Conservation (phyloP, 331 rosid species). For the Quercus lobata region DNA sequence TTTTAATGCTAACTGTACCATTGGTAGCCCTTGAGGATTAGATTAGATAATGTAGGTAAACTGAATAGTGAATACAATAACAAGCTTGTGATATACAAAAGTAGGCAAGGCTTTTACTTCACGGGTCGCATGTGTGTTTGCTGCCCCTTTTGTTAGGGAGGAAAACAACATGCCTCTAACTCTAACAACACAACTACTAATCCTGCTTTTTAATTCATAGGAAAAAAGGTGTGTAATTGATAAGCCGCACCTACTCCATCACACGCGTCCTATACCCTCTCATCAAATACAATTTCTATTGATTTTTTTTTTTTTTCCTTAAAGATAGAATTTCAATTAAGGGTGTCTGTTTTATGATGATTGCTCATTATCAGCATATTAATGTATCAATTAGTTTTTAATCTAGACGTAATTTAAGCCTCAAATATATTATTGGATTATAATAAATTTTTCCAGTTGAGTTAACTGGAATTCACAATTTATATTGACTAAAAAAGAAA, state of each 20-base stretch:
- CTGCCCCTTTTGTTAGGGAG: slow-evolving; percentile 22
- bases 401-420: too few relatives aligned
- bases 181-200: neutral
- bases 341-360: too few relatives aligned
- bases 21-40: neutral
- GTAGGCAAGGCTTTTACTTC: slow-evolving; percentile 13
- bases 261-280: slow-evolving; percentile 31
- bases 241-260: slow-evolving; percentile 35
- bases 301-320: too few relatives aligned
- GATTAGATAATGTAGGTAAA: neutral
- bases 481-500: too few relatives aligned
- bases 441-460: too few relatives aligned
- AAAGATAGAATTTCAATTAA: too few relatives aligned
- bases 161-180: slow-evolving; percentile 35
- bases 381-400: too few relatives aligned
- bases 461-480: too few relatives aligned
- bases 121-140: slow-evolving; percentile 43
- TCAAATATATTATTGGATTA: too few relatives aligned
- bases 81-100: neutral
- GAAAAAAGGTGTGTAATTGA: slow-evolving; percentile 28
- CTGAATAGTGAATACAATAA: neutral
- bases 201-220: neutral
- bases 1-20: neutral
- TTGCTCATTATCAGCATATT: too few relatives aligned
- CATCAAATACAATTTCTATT: neutral